phyloP scores from a whole-genome alignment of 495 filamentous ascomycete species.

The Pyrenopolyporus hunteri region DNA sequence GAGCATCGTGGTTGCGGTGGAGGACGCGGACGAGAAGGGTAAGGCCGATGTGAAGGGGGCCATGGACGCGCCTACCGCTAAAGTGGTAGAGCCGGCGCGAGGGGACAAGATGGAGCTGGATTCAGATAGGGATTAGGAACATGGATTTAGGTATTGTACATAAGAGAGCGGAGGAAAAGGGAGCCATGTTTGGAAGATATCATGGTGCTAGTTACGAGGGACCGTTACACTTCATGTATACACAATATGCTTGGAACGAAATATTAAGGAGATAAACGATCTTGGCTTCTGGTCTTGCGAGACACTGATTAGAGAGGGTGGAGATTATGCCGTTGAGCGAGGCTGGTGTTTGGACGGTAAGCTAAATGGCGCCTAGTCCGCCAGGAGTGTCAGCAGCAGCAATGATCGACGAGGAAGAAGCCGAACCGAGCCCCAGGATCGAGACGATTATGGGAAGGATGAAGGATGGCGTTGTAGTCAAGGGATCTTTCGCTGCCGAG shows the following conservation, averaged over 20 bases:
- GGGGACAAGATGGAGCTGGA: slow-evolving; percentile 38
- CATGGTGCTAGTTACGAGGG: slow-evolving; percentile 17
- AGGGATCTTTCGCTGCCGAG: too few relatives aligned
- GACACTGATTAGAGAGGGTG: neutral
- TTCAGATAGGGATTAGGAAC: slow-evolving; percentile 32
- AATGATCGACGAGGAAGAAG: slow-evolving; percentile 21
- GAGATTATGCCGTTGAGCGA: too few relatives aligned
- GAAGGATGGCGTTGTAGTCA: too few relatives aligned
- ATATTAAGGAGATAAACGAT: slow-evolving; percentile 11
- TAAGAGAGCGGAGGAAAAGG: slow-evolving; percentile 18
- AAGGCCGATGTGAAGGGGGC: slow-evolving; percentile 41
- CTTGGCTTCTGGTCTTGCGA: neutral
- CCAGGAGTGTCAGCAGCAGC: neutral
- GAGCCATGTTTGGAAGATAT: slow-evolving; percentile 19
- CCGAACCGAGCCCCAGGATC: neutral
- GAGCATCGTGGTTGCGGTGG: slow-evolving; percentile 65
- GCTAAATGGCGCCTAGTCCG: too few relatives aligned
- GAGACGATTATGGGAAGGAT: slow-evolving; percentile 5
- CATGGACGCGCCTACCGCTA: slow-evolving; percentile 6
- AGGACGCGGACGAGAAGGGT: slow-evolving; percentile 60
- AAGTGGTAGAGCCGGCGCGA: slow-evolving; percentile 8
- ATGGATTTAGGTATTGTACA: slow-evolving; percentile 14
- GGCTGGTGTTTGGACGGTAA: too few relatives aligned
- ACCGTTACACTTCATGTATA: slow-evolving; percentile 25
- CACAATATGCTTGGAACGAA: slow-evolving; percentile 17